Conservation (phyloP, 1,284 basidiomycete species). For the Dichomitus squalens region DNA sequence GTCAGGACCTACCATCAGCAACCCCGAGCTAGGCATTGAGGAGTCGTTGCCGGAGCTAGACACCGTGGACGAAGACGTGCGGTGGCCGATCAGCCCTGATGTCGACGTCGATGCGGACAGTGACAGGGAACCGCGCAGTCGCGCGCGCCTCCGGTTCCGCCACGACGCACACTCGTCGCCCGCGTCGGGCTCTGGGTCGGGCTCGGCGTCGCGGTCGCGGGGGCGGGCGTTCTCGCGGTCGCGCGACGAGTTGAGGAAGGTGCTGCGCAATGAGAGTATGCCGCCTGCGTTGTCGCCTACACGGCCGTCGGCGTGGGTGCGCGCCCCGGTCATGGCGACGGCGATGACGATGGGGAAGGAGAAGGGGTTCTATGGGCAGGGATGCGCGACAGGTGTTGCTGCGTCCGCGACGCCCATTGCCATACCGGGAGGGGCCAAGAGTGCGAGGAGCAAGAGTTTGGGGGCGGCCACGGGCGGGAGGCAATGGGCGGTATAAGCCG, state of each 20-base stretch:
- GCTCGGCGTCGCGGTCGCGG: slow-evolving; percentile 9
- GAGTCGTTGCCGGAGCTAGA: slow-evolving; percentile 12
- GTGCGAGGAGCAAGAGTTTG: slow-evolving; percentile 18
- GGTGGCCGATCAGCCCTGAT: slow-evolving; percentile 14
- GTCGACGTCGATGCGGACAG: too few species aligned
- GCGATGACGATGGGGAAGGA: not conserved
- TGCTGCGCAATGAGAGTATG: slow-evolving; percentile 27
- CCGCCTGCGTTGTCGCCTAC: slow-evolving; percentile 22
- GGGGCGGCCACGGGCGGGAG: slow-evolving; percentile 6
- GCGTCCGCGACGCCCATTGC: slow-evolving; percentile 19
- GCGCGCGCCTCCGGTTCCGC: slow-evolving; percentile 8
- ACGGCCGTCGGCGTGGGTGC: slow-evolving; percentile 19
- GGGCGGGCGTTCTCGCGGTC: slow-evolving; percentile 19
- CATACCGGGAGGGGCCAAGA: slow-evolving; percentile 10
- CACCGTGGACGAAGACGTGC: slow-evolving; percentile 17
- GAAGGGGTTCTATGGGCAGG: not conserved
- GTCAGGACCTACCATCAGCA: slow-evolving; percentile 9
- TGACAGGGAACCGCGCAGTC: too few species aligned
- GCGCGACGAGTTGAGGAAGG: slow-evolving; percentile 16
- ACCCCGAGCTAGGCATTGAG: slow-evolving; percentile 7
- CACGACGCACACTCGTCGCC: too few species aligned
- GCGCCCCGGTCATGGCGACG: not conserved
- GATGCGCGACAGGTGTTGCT: slow-evolving; percentile 8
- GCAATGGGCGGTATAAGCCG: slow-evolving; percentile 1
- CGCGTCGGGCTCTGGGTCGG: slow-evolving; percentile 3